These are phyloP conservation scores for Lactuca sativa DNA, from an alignment of 129 eudicot genomes.

Conservation along the genomic window DNA sequence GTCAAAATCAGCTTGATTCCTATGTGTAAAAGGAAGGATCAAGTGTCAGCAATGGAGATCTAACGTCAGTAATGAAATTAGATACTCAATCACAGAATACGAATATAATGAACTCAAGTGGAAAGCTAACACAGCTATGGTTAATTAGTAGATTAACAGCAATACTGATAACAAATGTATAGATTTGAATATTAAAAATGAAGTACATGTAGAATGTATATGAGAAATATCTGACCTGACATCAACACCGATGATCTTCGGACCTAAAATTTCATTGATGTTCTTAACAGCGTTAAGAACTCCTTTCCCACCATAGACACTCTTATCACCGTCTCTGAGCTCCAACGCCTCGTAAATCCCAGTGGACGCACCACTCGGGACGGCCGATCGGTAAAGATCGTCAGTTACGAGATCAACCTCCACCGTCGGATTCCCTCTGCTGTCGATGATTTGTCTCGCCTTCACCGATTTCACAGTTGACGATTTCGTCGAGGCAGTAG, in stretches of 20 bases:
- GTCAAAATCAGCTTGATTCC: constrained; percentile 87
- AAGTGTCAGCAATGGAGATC: neutral
- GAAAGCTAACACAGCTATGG: neutral
- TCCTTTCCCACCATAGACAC: constrained; percentile 89
- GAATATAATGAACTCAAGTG: neutral
- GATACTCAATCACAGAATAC: neutral
- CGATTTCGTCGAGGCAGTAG: constrained; percentile 34
- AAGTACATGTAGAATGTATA: neutral
- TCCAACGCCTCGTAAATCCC: constrained; percentile 98
- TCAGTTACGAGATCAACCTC: constrained; percentile 87
- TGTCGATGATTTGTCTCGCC: constrained; percentile 94
- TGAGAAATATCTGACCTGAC: constrained; percentile 52
- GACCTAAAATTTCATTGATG: constrained; percentile 71
- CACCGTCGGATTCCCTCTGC: constrained; percentile 95
- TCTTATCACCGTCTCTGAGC: constrained; percentile 90
- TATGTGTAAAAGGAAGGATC: constrained; percentile 18
- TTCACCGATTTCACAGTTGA: constrained; percentile 63
- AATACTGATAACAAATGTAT: neutral
- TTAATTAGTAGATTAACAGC: no score
- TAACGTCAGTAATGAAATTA: no score
- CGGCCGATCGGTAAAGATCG: constrained; percentile 78
- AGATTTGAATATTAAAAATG: neutral
- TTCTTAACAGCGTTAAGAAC: constrained; percentile 82
- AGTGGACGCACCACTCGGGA: constrained; percentile 94
- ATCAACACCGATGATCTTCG: constrained; percentile 79